A percentile compares a stretch with the other conserved stretches of the same genome.
These are phyloP conservation scores for Russula sp. DNA, from an alignment of 768 basidiomycete species.

Conservation along the genomic window DNA sequence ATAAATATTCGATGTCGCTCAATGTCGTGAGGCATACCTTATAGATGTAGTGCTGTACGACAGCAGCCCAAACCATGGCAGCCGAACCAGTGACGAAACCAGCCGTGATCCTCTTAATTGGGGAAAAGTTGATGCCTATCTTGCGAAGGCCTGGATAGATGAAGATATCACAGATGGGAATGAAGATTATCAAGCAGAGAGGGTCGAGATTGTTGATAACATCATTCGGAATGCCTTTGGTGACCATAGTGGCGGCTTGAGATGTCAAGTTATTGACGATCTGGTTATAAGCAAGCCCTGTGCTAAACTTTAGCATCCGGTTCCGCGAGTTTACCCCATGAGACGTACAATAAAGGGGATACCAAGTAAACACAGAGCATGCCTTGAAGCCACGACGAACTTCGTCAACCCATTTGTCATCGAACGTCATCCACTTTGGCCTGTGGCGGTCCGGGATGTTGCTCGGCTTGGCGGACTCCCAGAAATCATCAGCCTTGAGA, in stretches of 20 bases:
- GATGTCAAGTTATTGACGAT: conserved; percentile 72
- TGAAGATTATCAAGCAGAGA: conserved; percentile 65
- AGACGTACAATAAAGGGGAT: conserved; percentile 57
- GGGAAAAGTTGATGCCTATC: conserved; percentile 32
- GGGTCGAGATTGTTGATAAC: conserved; percentile 75
- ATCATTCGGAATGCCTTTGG: conserved; percentile 68
- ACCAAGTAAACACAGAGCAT: conserved; percentile 53
- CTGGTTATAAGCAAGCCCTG: conserved; percentile 75
- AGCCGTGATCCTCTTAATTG: conserved; percentile 32
- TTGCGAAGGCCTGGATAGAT: conserved; percentile 33
- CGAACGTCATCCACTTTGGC: conserved; percentile 68
- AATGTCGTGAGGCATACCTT: conserved; percentile 29
- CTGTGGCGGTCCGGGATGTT: conserved; percentile 32
- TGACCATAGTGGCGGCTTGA: conserved; percentile 70
- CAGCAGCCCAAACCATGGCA: conserved; percentile 39
- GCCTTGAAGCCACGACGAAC: conserved; percentile 66
- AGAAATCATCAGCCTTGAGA: conserved; percentile 55
- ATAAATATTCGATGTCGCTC: not conserved
- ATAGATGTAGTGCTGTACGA: conserved; percentile 70
- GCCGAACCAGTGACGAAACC: conserved; percentile 32
- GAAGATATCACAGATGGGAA: conserved; percentile 57
- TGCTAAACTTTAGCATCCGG: conserved; percentile 2
- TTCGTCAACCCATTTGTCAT: conserved; percentile 76
- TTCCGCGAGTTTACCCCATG: not conserved
- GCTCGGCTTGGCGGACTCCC: conserved; percentile 68